phyloP scores from a whole-genome alignment of 2,329 filamentous ascomycete genomes.

The Cryoendolithus antarcticus region DNA sequence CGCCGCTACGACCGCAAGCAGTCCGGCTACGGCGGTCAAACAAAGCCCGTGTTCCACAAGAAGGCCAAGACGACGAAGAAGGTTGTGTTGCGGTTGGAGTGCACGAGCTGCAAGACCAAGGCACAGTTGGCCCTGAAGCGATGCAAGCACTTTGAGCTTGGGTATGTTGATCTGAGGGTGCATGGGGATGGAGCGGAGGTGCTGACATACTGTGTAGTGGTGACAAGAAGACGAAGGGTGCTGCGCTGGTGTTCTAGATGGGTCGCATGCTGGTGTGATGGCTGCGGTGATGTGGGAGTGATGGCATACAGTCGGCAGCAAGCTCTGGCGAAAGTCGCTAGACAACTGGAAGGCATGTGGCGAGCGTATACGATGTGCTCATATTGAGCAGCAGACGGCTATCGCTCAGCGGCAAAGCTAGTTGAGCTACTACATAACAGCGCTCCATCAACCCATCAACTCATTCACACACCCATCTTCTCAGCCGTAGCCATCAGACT shows the following conservation, averaged over 20 bases:
- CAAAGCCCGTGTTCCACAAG: conserved; percentile 99
- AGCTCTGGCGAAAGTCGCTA: no score
- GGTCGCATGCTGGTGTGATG: conserved; percentile 5
- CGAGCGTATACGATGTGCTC: no score
- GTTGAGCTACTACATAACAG: no score
- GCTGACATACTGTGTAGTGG: conserved; percentile 51
- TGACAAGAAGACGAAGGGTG: conserved; percentile 99
- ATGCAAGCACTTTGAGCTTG: conserved; percentile 99
- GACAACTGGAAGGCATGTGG: no score
- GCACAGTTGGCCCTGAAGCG: conserved; percentile 95
- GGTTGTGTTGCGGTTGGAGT: conserved; percentile 96
- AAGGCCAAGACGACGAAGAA: conserved; percentile 99
- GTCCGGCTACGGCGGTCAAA: conserved; percentile 99
- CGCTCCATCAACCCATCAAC: no score
- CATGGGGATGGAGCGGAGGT: conserved; percentile 20
- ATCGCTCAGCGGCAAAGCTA: no score
- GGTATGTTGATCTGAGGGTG: conserved; percentile 49
- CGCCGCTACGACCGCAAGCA: conserved; percentile 99
- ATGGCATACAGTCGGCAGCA: no score
- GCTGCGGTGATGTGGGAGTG: conserved; percentile 2
- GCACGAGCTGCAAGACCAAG: conserved; percentile 96
- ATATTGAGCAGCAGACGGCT: no score
- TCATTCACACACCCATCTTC: conserved; percentile 24
- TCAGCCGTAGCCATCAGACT: conserved; percentile 45
- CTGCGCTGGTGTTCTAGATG: conserved; percentile 89